Evolutionary conservation across 2,329 filamentous ascomycete genomes (phyloP), one percentile per base, ranked within the genome.

Genomic region (Botryotinia calthae): DNA sequence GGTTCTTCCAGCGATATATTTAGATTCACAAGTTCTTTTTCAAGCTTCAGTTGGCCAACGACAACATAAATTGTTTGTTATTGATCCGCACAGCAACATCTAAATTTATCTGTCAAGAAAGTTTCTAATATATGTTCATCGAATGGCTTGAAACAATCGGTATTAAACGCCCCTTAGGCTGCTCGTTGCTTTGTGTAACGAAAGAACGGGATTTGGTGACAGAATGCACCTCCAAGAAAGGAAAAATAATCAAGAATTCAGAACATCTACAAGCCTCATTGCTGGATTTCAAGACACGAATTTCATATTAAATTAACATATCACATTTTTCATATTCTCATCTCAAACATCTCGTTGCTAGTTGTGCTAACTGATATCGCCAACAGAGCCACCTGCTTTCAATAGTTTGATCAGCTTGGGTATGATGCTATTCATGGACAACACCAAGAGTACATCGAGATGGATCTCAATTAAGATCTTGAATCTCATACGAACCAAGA

Each of bases 321-420:
- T 71, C 68, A 71, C 12, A 42, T 64, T 65, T 20, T 54, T 12
- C 25, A 54, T 51, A 25, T 67, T 42, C 48, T 56, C 18, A 48
- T 34, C 62, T 48, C 42, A 2, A 25, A 56, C 54, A 42, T 42
- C 20, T 44, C 31, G 22, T 37, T 37, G 20, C 16, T 48, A 20
- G 48, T 16, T 25, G 48, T 51, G 54, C n/a, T 25, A 42, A 56
- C 44, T 7, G 8, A 64, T 42, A 51, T 31, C 54, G 56, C 46
- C 25, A 16, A 28, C 58, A 2, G 51, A 56, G 46, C 44, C 56
- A 31, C 68, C 25, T 65, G 44, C 68, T 71, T 70, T 64, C 68
- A 40, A 71, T 71, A 71, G 68, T 71, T 64, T 64, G 56, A 51
- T 37, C 31, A 40, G 58, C 58, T 71, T 40, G 28, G 31, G 4